phyloP scores from a whole-genome alignment of 1,284 basidiomycete species.

The Leccinum subrobustum region DNA sequence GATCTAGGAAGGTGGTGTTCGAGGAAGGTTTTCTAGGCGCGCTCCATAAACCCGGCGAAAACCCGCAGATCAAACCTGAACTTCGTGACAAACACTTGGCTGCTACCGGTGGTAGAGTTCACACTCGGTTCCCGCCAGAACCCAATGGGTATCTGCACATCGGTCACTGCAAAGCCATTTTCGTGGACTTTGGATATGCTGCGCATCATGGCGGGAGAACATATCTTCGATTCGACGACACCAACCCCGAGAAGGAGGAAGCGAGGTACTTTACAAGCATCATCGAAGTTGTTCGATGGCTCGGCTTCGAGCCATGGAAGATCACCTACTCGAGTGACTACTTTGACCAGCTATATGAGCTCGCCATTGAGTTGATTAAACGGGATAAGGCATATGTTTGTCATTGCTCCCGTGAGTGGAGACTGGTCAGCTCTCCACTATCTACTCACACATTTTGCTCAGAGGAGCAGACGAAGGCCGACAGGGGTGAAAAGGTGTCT shows the following conservation, averaged over 20 bases:
- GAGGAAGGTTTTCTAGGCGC: constrained; percentile 93
- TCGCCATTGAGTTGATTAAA: constrained; percentile 90
- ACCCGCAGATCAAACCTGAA: constrained; percentile 81
- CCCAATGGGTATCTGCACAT: constrained; percentile 97
- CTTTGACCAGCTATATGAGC: constrained; percentile 85
- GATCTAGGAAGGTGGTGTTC: constrained; percentile 74
- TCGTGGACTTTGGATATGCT: constrained; percentile 97
- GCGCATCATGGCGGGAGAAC: constrained; percentile 88
- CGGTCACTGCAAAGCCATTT: constrained; percentile 98
- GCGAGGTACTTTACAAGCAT: constrained; percentile 96
- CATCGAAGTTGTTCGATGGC: constrained; percentile 93
- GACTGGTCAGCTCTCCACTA: background rate
- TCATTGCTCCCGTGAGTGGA: constrained; percentile 84
- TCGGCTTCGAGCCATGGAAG: constrained; percentile 98
- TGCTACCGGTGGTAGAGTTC: constrained; percentile 81
- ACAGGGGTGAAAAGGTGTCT: constrained; percentile 83
- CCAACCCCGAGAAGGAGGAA: constrained; percentile 98
- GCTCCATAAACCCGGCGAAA: constrained; percentile 93
- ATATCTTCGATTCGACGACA: constrained; percentile 97
- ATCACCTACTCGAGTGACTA: constrained; percentile 99
- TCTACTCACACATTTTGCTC: constrained; percentile 12
- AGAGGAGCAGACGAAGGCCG: constrained; percentile 91
- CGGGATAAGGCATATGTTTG: constrained; percentile 95
- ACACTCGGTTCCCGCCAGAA: constrained; percentile 98
- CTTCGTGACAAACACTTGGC: constrained; percentile 84